phyloP scores from a whole-genome alignment of 1,139 yeast species.

The Debaryomyces fabryi region DNA sequence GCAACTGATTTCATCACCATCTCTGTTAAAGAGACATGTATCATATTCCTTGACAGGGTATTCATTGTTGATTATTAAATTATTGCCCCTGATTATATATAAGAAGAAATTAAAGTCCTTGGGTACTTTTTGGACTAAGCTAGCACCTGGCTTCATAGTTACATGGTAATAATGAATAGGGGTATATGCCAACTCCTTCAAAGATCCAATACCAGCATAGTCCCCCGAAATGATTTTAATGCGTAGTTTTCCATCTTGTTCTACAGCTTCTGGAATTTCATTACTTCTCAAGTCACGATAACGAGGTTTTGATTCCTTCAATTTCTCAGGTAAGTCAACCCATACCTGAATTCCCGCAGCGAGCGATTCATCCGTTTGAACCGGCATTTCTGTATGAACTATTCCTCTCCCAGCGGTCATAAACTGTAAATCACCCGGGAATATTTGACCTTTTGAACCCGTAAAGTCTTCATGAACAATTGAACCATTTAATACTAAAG shows the following conservation, averaged over 20 bases:
- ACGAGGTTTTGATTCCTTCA: constrained; percentile 72
- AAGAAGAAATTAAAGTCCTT: constrained; percentile 70
- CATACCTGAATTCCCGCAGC: constrained; percentile 83
- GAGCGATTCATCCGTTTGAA: constrained; percentile 56
- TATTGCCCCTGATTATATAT: constrained; percentile 66
- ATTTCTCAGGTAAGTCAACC: constrained; percentile 81
- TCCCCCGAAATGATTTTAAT: constrained; percentile 80
- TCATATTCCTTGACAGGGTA: constrained; percentile 47
- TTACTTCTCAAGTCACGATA: constrained; percentile 76
- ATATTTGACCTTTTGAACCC: constrained; percentile 75
- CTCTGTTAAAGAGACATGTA: constrained; percentile 64
- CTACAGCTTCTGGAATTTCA: constrained; percentile 69
- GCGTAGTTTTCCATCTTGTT: constrained; percentile 66
- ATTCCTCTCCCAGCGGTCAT: constrained; percentile 95
- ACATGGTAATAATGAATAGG: constrained; percentile 80
- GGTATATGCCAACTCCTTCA: constrained; percentile 78
- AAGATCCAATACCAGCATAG: constrained; percentile 73
- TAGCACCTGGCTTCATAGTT: constrained; percentile 68
- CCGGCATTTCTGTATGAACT: constrained; percentile 86
- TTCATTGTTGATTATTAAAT: constrained; percentile 48
- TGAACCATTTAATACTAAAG: constrained; percentile 71
- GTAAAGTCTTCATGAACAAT: constrained; percentile 93
- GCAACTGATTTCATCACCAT: constrained; percentile 62
- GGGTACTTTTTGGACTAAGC: constrained; percentile 64
- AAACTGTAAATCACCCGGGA: constrained; percentile 87